Conservation (phyloP, 345 rosid species). For the Ceriops decandra region DNA sequence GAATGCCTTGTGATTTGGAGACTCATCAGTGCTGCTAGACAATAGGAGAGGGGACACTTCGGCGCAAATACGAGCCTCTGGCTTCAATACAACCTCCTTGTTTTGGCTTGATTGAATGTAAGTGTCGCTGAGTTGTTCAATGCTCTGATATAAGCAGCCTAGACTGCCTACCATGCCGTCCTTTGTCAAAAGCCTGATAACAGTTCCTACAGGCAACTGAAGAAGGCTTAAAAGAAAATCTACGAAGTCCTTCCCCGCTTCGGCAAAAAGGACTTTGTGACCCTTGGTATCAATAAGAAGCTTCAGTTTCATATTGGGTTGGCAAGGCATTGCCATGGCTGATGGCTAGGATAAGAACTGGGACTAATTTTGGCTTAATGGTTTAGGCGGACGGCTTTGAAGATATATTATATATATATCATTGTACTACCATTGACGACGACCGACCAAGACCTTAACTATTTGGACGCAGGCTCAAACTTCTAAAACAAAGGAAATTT, state of each 20-base stretch:
- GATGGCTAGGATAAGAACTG: too few species aligned
- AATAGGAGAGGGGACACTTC: neutral
- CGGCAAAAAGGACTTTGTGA: neutral
- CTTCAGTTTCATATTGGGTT: slow-evolving; percentile 2
- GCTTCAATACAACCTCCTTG: slow-evolving; percentile 8
- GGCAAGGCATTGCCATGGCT: neutral
- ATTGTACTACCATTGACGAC: too few species aligned
- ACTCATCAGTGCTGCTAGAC: neutral
- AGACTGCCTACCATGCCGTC: slow-evolving; percentile 12
- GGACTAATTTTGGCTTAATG: too few species aligned
- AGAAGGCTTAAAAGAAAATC: neutral
- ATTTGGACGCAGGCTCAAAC: too few species aligned
- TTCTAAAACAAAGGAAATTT: too few species aligned
- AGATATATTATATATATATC: too few species aligned
- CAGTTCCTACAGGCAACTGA: neutral
- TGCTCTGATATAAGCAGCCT: slow-evolving; percentile 2
- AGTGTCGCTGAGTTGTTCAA: neutral
- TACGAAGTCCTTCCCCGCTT: slow-evolving; percentile 2
- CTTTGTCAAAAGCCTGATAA: slow-evolving; percentile 5
- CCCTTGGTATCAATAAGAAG: neutral
- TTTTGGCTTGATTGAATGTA: neutral
- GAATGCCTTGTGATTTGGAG: too few species aligned
- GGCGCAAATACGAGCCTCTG: neutral
- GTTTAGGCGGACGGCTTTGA: too few species aligned
- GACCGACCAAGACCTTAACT: too few species aligned